Base-by-base conservation (phyloP, 2,329 filamentous ascomycete species). In the Fusarium pilosicola region DNA sequence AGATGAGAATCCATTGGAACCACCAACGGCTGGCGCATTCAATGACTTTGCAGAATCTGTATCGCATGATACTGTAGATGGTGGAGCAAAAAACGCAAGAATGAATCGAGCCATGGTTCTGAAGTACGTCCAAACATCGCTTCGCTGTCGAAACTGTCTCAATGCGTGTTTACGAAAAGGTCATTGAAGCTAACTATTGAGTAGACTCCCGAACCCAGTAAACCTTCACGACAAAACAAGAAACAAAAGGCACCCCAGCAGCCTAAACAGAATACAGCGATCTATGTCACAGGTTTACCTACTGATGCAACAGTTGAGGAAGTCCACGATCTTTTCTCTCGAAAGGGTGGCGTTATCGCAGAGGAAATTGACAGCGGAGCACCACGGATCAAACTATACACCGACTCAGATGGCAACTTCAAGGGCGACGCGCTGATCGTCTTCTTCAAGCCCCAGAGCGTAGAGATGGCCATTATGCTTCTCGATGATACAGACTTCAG, bases 401-500 rank as follows among this genome's bases (percentile, higher is more conserved):
- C 87, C 26, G 92, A 98, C 80, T 90, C 93, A 3, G 84, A 91
- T 3, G 96, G 95, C 26, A 89, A 90, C 22, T 97, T 97, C 87
- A 98, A 98, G 80, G 96, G 96, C 69, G 95, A 98, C 80, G 95
- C 94, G 6, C 87, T 99, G 38, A 87, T 99, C 62, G 94, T 98
- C 41, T 99, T 97, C 84, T 98, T 97, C 88, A 94, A 96, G 77
- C 93, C 95, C 0, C 95, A 97, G 80, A 97, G 94, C n/a, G 96
- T 99, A 66, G 86, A 93, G 46, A 92, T 95, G 85, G 94, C 94
- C 49, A 93, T 96, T 74, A 90, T 92, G 84, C 87, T 96, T 77
- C 87, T 94, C 18, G 94, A 97, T 81, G 94, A 95, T 78, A 93
- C 92, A 9, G 91, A 95, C 75, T 96, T 98, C 78, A 89, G 96